Base-by-base conservation (phyloP, 2,329 filamentous ascomycete species). In the Volutella citrinella region DNA sequence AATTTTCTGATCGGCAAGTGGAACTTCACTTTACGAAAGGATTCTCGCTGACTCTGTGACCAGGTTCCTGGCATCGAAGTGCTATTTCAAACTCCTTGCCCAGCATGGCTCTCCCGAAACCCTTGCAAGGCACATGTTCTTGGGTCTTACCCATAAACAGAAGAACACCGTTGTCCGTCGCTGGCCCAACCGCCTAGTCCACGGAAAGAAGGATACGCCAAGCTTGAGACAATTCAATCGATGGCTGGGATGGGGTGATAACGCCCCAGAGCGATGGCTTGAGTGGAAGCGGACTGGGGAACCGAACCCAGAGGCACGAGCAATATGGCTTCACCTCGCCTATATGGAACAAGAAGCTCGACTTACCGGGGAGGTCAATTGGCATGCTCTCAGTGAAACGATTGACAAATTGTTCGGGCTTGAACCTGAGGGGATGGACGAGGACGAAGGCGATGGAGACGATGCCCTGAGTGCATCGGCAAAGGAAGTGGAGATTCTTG, bases 231-330 rank as follows among this genome's bases (percentile, higher is more conserved):
- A 49, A 10, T 49, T 52, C 9, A 44, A 51, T 22, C 46, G 48
- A 18, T 49, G 36, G 37, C 12, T 54, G 7, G 37, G 48, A 3
- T 56, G 54, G 54, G 31, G 42, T 6, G 28, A 44, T 28, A 27
- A 23, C 11, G 36, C 22, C 17, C 48, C 52, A 4, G 29, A 42
- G 14, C 42, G 46, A 27, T 56, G 52, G 52, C 27, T 57, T 5
- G 54, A 57, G 32, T 57, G 54, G 54, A 48, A 41, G 15, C 49
- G 35, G 17, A 17, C 26, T 11, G 17, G n/a, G 5, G 51, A 53
- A n/a, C 12, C 39, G 5, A 9, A 11, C 5, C n/a, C 12, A 4
- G 11, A 26, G 4, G 23, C 27, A 4, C 43, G 34, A 34, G 5
- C 7, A 1, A 25, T 14, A n/a, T 37, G 31, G 18, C 7, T 35